These are phyloP conservation scores for Auriscalpium orientale DNA, from an alignment of 768 basidiomycete species.

Conservation along the genomic window DNA sequence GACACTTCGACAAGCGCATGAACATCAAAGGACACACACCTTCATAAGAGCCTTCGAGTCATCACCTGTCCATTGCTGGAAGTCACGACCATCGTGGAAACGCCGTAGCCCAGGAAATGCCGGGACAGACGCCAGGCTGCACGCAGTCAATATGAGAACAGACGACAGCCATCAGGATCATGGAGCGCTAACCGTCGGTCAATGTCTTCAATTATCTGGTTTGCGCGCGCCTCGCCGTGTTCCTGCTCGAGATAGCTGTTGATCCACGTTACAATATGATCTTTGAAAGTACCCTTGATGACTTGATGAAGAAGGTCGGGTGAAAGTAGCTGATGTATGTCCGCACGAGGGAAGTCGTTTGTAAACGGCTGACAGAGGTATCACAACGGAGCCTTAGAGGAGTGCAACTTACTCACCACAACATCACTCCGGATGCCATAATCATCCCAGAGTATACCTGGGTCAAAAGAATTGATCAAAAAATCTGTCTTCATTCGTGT, in stretches of 20 bases:
- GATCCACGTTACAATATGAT: conserved; percentile 4
- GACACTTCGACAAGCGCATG: too few species aligned
- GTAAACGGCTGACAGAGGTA: conserved; percentile 1
- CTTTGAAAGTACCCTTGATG: conserved; percentile 5
- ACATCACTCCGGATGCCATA: not conserved
- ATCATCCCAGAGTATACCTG: not conserved
- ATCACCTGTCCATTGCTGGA: conserved; percentile 17
- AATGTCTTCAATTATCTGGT: conserved; percentile 4
- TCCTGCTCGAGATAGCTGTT: not conserved
- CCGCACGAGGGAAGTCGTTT: not conserved
- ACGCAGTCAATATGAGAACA: too few species aligned
- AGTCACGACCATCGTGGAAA: conserved; percentile 14
- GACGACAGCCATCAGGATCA: not conserved
- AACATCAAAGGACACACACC: not conserved
- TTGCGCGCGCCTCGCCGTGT: not conserved
- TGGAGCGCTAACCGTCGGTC: not conserved
- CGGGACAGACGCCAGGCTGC: conserved; percentile 17
- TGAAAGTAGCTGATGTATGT: conserved; percentile 1
- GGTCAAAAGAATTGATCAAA: not conserved
- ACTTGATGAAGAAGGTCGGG: conserved; percentile 4
- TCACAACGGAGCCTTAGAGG: not conserved
- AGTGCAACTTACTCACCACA: not conserved
- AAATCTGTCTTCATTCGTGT: not conserved
- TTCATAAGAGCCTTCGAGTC: conserved; percentile 19
- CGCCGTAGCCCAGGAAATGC: conserved; percentile 1